Conservation (phyloP, 2,329 filamentous ascomycete genomes). For the Paecilomyces formosus region DNA sequence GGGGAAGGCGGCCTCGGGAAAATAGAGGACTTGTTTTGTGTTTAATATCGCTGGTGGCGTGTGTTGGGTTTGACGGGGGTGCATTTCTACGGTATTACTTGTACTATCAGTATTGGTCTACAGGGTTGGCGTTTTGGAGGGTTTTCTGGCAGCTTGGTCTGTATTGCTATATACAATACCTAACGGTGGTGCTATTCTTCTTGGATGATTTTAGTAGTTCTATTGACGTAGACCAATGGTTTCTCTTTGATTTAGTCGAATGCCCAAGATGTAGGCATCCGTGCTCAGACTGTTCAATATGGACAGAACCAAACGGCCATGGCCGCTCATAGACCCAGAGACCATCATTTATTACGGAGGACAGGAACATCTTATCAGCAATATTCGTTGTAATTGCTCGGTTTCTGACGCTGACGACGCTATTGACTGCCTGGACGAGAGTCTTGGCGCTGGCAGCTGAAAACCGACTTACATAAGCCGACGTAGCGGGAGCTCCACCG, state of each 20-base stretch:
- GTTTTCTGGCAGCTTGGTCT: neutral
- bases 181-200: neutral
- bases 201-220: neutral
- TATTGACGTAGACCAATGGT: neutral
- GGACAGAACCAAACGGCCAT: neutral
- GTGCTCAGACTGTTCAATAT: no score
- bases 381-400: neutral
- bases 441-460: neutral
- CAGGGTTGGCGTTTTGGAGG: neutral
- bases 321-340: neutral
- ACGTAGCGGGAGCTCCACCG: constrained; percentile 16
- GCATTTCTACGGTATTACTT: neutral
- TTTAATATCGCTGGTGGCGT: constrained; percentile 13
- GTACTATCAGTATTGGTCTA: neutral
- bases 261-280: neutral
- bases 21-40: constrained; percentile 61
- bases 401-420: neutral
- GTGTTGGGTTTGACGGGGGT: neutral
- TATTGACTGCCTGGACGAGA: neutral
- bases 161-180: neutral
- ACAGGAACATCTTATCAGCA: neutral
- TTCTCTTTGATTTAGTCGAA: neutral
- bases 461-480: constrained; percentile 14
- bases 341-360: neutral
- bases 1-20: constrained; percentile 23